Evolutionary conservation across 2,329 filamentous ascomycete species (phyloP).

Genomic region (Coleophoma eucalyptorum): DNA sequence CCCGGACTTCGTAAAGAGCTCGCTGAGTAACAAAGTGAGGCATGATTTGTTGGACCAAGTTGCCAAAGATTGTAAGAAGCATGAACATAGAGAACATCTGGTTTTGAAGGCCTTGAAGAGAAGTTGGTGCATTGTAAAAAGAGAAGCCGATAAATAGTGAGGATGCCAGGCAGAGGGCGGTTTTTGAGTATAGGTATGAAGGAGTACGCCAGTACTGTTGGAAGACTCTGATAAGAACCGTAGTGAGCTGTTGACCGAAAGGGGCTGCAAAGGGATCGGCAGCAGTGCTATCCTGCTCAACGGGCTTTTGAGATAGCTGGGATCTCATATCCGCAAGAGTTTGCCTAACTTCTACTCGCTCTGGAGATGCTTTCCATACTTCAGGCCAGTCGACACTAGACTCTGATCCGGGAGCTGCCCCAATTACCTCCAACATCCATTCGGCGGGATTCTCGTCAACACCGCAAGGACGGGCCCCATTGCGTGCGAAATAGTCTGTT

Average conservation of each 20-base stretch:
- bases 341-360: constrained; percentile 32
- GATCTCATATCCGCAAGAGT: constrained; percentile 52
- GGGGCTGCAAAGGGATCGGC: constrained; percentile 61
- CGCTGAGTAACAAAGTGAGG: constrained; percentile 57
- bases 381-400: constrained; percentile 59
- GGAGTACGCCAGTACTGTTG: constrained; percentile 65
- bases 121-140: constrained; percentile 59
- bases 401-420: constrained; percentile 60
- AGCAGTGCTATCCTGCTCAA: constrained; percentile 18
- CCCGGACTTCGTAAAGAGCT: constrained; percentile 63
- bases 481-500: constrained; percentile 72
- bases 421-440: constrained; percentile 43
- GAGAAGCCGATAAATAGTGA: constrained; percentile 66
- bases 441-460: constrained; percentile 68
- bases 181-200: constrained; percentile 45
- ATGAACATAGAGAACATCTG: constrained; percentile 75
- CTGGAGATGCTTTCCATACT: constrained; percentile 51
- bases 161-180: constrained; percentile 34
- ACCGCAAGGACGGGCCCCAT: constrained; percentile 64
- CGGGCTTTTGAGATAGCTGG: constrained; percentile 29
- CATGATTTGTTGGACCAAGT: constrained; percentile 74
- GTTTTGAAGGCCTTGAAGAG: constrained; percentile 63
- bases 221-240: constrained; percentile 56
- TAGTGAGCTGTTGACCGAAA: constrained; percentile 46
- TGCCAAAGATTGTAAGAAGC: constrained; percentile 69